These are phyloP conservation scores for Geotrichum candidum DNA, from an alignment of 1,139 yeast species.

Conservation along the genomic window DNA sequence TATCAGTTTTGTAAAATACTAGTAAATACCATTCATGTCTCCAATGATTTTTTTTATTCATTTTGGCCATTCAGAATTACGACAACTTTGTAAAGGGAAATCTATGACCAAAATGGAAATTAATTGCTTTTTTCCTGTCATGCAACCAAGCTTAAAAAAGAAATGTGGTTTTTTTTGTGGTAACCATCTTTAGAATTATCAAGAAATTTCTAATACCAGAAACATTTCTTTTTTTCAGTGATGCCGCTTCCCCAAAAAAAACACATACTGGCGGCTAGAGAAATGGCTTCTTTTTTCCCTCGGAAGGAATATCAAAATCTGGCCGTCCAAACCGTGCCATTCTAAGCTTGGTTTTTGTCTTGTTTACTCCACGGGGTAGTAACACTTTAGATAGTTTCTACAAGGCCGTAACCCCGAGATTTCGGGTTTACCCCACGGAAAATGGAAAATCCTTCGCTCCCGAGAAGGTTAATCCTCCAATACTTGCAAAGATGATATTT, in stretches of 20 bases:
- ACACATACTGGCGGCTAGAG: neutral
- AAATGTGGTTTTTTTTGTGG: neutral
- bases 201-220: neutral
- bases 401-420: neutral
- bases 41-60: neutral
- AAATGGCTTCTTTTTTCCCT: neutral
- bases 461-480: neutral
- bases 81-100: neutral
- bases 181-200: neutral
- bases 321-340: neutral
- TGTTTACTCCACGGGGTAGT: neutral
- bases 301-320: neutral
- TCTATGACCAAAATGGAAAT: neutral
- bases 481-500: neutral
- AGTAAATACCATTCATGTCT: neutral
- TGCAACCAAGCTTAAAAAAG: neutral
- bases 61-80: neutral
- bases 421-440: neutral
- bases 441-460: neutral
- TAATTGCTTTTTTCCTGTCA: neutral
- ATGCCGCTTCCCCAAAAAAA: neutral
- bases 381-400: neutral
- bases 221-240: neutral
- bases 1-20: neutral
- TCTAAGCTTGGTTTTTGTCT: neutral